Conservation (phyloP, 371 early-diverging fungal species). For the Gilbertella persicaria region DNA sequence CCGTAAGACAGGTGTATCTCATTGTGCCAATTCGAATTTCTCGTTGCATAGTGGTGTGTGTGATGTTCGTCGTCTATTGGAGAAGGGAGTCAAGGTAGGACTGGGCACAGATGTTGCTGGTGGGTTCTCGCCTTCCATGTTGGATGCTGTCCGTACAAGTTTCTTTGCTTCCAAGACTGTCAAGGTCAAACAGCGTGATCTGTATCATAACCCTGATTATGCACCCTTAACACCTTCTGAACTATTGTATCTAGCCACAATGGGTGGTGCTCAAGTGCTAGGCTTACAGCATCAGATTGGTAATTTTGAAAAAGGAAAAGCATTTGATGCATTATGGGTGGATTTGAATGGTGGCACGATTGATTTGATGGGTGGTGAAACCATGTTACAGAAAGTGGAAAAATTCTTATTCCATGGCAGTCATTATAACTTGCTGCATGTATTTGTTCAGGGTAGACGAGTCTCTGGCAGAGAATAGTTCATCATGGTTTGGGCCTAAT, state of each 20-base stretch:
- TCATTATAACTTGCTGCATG: conserved; percentile 56
- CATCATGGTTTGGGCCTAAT: no score
- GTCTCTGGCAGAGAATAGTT: conserved; percentile 33
- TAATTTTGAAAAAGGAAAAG: conserved; percentile 78
- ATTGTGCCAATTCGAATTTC: conserved; percentile 93
- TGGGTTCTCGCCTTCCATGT: conserved; percentile 80
- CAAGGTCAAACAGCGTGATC: conserved; percentile 41
- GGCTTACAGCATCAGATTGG: conserved; percentile 74
- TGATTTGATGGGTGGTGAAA: conserved; percentile 56
- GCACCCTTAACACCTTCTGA: conserved; percentile 51
- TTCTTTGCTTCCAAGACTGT: conserved; percentile 69
- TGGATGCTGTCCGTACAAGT: conserved; percentile 83
- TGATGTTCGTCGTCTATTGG: conserved; percentile 75
- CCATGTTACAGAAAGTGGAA: conserved; percentile 47
- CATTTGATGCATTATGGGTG: conserved; percentile 89
- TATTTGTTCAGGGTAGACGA: conserved; percentile 62
- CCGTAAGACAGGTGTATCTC: conserved; percentile 74
- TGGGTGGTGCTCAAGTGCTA: conserved; percentile 86
- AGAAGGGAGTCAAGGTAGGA: conserved; percentile 77
- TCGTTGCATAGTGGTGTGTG: conserved; percentile 80
- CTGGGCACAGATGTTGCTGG: conserved; percentile 94
- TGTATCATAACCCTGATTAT: conserved; percentile 11
- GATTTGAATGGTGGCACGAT: conserved; percentile 56
- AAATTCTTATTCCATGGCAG: conserved; percentile 70
- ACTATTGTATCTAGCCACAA: conserved; percentile 83